phyloP scores from a whole-genome alignment of 2,329 filamentous ascomycete species.

The Ceratocystis alfenasii region DNA sequence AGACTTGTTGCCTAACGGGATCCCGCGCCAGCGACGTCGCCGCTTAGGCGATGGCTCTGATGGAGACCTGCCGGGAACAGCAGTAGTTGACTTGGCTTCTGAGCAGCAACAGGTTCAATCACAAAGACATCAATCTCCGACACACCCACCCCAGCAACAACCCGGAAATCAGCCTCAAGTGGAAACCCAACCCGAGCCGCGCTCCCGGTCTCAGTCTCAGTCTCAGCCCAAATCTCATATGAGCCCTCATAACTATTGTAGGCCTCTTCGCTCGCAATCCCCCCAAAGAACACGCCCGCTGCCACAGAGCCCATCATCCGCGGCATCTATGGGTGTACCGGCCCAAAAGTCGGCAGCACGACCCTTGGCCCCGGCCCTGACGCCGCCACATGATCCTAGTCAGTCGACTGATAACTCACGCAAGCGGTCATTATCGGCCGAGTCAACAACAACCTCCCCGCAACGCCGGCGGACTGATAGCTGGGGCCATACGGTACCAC shows the following conservation, averaged over 20 bases:
- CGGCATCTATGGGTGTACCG: not conserved
- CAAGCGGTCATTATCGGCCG: slow-evolving; percentile 17
- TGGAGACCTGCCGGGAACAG: not conserved
- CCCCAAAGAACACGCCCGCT: not conserved
- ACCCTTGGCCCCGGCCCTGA: slow-evolving; percentile 35
- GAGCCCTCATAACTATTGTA: not conserved
- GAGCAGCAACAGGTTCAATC: not conserved
- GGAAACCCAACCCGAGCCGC: not conserved
- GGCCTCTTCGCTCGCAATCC: not conserved
- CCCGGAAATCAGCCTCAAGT: not conserved
- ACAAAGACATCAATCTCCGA: slow-evolving; percentile 25
- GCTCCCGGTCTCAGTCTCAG: not conserved
- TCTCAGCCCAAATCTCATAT: not conserved
- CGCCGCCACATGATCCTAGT: slow-evolving; percentile 43
- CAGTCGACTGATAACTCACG: slow-evolving; percentile 4
- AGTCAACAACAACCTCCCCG: not conserved
- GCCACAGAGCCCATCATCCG: not conserved
- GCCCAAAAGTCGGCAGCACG: not conserved
- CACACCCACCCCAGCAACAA: not conserved
- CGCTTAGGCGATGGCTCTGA: slow-evolving; percentile 5
- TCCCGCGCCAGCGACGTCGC: slow-evolving; percentile 19
- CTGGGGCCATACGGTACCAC: slow-evolving; percentile 9
- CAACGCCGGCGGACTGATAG: slow-evolving; percentile 17
- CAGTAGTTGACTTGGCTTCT: not conserved
- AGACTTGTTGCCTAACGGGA: slow-evolving; percentile 36